Conservation (phyloP, 441 rosid genomes). For the Oxalis stricta region DNA sequence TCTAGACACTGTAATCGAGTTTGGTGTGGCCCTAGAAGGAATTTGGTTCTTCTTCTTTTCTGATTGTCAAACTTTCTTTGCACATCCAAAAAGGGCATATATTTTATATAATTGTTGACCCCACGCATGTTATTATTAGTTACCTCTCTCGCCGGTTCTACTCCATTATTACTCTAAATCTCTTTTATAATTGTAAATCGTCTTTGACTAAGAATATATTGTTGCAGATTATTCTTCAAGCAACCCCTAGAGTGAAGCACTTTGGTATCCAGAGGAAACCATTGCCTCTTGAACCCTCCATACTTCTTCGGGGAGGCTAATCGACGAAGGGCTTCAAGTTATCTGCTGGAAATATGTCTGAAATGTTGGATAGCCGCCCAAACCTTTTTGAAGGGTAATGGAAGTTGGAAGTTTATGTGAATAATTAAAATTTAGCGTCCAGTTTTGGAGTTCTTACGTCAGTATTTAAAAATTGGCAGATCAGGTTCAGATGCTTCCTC, state of each 20-base stretch:
- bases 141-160: too few relatives aligned
- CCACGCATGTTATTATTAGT: too few relatives aligned
- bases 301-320: slow-evolving; percentile 94
- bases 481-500: slow-evolving; percentile 54
- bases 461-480: slow-evolving; percentile 48
- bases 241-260: slow-evolving; percentile 56
- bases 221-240: slow-evolving; percentile 69
- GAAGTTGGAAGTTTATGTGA: slow-evolving; percentile 12
- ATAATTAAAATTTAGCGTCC: slow-evolving; percentile 4
- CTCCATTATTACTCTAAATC: too few relatives aligned
- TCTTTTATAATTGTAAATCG: too few relatives aligned
- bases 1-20: too few relatives aligned
- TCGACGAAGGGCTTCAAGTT: slow-evolving; percentile 92
- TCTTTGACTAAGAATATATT: too few relatives aligned
- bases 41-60: too few relatives aligned
- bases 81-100: too few relatives aligned
- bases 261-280: slow-evolving; percentile 81
- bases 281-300: slow-evolving; percentile 94
- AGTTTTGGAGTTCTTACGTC: slow-evolving; percentile 9
- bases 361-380: slow-evolving; percentile 56
- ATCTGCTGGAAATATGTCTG: slow-evolving; percentile 86
- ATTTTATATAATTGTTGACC: too few relatives aligned
- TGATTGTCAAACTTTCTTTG: too few relatives aligned
- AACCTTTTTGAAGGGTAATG: slow-evolving; percentile 69
- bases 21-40: too few relatives aligned